Evolutionary conservation across 2,329 filamentous ascomycete genomes (phyloP).

Genomic region (Nakataea oryzae): DNA sequence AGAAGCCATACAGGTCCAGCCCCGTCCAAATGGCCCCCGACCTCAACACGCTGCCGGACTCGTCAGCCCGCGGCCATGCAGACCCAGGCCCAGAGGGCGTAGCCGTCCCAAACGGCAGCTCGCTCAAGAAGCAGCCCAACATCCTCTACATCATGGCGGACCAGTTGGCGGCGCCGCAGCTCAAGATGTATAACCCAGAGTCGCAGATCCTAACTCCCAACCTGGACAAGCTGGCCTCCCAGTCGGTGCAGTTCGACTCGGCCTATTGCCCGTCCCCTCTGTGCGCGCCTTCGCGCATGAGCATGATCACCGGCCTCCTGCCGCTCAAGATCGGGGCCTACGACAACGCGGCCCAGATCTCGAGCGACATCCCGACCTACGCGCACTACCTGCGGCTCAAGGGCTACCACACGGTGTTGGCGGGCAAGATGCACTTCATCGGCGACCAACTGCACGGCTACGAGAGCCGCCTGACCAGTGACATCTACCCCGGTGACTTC

Average conservation of each 20-base stretch:
- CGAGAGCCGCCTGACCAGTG: constrained; percentile 82
- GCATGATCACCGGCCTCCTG: constrained; percentile 85
- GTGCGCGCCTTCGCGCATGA: constrained; percentile 86
- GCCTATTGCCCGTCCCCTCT: constrained; percentile 92
- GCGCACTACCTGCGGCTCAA: constrained; percentile 79
- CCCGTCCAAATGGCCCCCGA: constrained; percentile 56
- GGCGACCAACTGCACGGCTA: constrained; percentile 93
- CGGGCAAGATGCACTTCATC: constrained; percentile 96
- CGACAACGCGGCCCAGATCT: constrained; percentile 81
- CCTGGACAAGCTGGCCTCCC: constrained; percentile 70
- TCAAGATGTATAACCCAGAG: constrained; percentile 83
- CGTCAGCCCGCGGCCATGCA: constrained; percentile 21
- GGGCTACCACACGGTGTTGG: constrained; percentile 82
- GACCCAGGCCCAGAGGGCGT: constrained; percentile 4
- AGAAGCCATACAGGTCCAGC: constrained; percentile 4
- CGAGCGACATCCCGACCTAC: constrained; percentile 79
- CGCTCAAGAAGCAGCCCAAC: constrained; percentile 32
- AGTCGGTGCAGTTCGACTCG: constrained; percentile 82
- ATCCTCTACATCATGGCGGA: constrained; percentile 95
- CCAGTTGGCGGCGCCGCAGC: constrained; percentile 79
- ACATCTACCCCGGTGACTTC: constrained; percentile 91
- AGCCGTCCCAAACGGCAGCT: constrained; percentile 7
- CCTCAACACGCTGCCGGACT: constrained; percentile 59
- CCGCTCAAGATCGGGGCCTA: constrained; percentile 87
- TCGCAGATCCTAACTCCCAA: constrained; percentile 90